Evolutionary conservation across 352 stramenopile species (phyloP).

Genomic region (Saprolegnia parasitica): DNA sequence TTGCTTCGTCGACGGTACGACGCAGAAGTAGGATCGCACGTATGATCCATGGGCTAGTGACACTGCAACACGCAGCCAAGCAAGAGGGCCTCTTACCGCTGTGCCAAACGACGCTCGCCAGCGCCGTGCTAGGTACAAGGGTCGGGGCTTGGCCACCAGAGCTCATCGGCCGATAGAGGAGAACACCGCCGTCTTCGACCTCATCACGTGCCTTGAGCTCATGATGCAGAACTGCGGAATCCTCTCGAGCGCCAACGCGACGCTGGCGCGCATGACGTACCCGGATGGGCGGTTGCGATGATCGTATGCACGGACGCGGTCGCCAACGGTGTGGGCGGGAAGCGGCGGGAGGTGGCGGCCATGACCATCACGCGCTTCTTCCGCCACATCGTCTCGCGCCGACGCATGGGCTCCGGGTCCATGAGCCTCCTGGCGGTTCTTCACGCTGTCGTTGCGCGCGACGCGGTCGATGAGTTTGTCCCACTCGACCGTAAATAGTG

Average conservation of each 20-base stretch:
- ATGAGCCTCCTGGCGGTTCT: slow-evolving; percentile 16
- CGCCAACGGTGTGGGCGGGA: slow-evolving; percentile 13
- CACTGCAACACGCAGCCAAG: slow-evolving; percentile 24
- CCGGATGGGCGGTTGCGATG: background rate
- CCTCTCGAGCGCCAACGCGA: slow-evolving; percentile 3
- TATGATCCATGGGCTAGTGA: background rate
- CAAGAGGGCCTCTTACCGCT: slow-evolving; percentile 15
- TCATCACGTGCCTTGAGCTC: slow-evolving; percentile 14
- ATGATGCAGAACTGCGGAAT: slow-evolving; percentile 14
- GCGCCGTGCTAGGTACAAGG: background rate
- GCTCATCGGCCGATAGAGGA: background rate
- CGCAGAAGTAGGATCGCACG: background rate
- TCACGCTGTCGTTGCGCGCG: background rate
- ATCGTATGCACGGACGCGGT: slow-evolving; percentile 23
- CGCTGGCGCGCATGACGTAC: slow-evolving; percentile 3
- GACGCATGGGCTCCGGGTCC: background rate
- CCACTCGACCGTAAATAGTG: background rate
- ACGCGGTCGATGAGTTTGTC: background rate
- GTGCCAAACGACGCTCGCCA: background rate
- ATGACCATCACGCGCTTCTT: slow-evolving; percentile 29
- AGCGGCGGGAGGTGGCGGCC: slow-evolving; percentile 1
- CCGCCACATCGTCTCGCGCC: slow-evolving; percentile 19
- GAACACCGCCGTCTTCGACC: background rate
- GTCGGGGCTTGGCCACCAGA: background rate
- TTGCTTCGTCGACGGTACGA: slow-evolving; percentile 18